phyloP scores from a whole-genome alignment of 495 filamentous ascomycete genomes.

The Monascus purpureus region DNA sequence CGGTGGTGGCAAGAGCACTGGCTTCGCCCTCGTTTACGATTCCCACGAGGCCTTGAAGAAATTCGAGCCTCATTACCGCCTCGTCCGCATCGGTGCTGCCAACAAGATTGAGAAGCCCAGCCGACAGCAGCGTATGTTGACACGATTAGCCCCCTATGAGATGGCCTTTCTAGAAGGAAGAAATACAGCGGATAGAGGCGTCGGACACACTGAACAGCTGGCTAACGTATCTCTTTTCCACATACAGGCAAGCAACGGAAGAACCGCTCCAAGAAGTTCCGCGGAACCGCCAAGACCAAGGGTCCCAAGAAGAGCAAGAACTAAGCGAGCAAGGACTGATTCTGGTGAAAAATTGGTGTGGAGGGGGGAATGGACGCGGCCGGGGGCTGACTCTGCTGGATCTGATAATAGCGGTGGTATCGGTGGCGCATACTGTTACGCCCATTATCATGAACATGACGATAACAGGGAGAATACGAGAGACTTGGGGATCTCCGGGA shows the following conservation, averaged over 20 bases:
- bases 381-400: conserved; percentile 12
- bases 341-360: conserved; percentile 6
- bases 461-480: conserved; percentile 2
- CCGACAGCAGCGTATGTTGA: conserved; percentile 93
- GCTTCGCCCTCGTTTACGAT: conserved; percentile 98
- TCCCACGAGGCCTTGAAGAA: conserved; percentile 95
- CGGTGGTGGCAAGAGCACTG: conserved; percentile 98
- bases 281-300: conserved; percentile 86
- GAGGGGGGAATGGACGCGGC: conserved; percentile 2
- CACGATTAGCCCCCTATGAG: neutral
- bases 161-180: too few species aligned
- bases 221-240: conserved; percentile 1
- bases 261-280: conserved; percentile 97
- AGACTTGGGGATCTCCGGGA: conserved; percentile 1
- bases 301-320: conserved; percentile 59
- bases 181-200: neutral
- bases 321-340: conserved; percentile 18
- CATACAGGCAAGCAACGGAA: conserved; percentile 97
- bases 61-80: conserved; percentile 97
- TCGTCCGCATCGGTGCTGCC: conserved; percentile 81
- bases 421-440: neutral
- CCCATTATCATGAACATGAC: conserved; percentile 4
- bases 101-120: conserved; percentile 88
- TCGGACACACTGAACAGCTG: too few species aligned
- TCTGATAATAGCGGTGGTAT: conserved; percentile 5